Percentiles rank a stretch among this genome's conserved stretches.
phyloP scores from a whole-genome alignment of 2,329 filamentous ascomycete species.

The Trichoderma oligosporum region DNA sequence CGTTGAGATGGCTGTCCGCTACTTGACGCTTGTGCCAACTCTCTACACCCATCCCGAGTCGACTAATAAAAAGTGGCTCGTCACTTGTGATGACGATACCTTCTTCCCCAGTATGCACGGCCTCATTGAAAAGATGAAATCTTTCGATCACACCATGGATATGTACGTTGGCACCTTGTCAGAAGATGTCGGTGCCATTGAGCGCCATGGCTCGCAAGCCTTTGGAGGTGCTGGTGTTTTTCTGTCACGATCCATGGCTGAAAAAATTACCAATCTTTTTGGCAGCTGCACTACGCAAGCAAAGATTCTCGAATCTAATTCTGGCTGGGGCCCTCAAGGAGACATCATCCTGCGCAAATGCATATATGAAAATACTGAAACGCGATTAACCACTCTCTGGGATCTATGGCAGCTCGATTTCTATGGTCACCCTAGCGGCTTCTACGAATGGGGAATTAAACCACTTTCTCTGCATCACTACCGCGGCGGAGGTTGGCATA shows the following conservation, averaged over 20 bases:
- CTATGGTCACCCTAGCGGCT: slow-evolving; percentile 57
- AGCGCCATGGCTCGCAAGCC: slow-evolving; percentile 59
- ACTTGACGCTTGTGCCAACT: slow-evolving; percentile 52
- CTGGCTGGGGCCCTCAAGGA: slow-evolving; percentile 57
- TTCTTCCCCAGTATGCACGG: slow-evolving; percentile 59
- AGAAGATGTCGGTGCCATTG: slow-evolving; percentile 57
- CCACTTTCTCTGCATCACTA: slow-evolving; percentile 63
- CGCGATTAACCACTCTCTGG: slow-evolving; percentile 53
- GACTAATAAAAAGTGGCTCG: slow-evolving; percentile 53
- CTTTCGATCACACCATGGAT: slow-evolving; percentile 49
- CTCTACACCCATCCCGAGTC: slow-evolving; percentile 51
- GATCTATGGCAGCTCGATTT: slow-evolving; percentile 61
- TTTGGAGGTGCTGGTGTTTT: slow-evolving; percentile 63
- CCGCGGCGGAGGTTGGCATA: slow-evolving; percentile 57
- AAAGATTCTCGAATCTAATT: slow-evolving; percentile 53
- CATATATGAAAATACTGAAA: slow-evolving; percentile 59
- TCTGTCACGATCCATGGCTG: slow-evolving; percentile 50
- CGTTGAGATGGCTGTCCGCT: slow-evolving; percentile 56
- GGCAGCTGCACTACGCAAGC: slow-evolving; percentile 45
- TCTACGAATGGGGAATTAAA: slow-evolving; percentile 59
- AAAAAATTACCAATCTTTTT: slow-evolving; percentile 44
- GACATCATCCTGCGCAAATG: slow-evolving; percentile 61
- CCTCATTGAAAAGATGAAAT: slow-evolving; percentile 48
- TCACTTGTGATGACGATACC: slow-evolving; percentile 62
- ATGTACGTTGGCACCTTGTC: slow-evolving; percentile 61